phyloP scores from a whole-genome alignment of 2,329 filamentous ascomycete genomes.

The Clonostachys rosea region DNA sequence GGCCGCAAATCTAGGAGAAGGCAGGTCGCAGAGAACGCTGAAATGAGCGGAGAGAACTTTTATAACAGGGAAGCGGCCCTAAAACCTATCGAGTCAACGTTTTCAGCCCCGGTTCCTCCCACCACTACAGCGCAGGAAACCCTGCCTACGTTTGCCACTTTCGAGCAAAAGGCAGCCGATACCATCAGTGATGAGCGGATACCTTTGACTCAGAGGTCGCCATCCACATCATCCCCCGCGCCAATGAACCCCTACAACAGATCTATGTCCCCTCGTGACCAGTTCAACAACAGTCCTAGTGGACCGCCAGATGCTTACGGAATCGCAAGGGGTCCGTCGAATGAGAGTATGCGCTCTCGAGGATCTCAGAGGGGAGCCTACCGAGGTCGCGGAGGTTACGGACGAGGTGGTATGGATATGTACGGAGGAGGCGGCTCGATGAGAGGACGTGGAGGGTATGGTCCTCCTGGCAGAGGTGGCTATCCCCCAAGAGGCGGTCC shows the following conservation, averaged over 20 bases:
- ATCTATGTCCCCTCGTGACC: conserved; percentile 45
- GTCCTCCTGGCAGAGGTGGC: conserved; percentile 31
- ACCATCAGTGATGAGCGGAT: conserved; percentile 64
- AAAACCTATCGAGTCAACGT: conserved; percentile 29
- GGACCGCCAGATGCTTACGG: conserved; percentile 38
- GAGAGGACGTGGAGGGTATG: conserved; percentile 37
- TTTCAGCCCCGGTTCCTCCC: conserved; percentile 24
- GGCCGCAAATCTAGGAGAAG: conserved; percentile 90
- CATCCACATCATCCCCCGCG: conserved; percentile 2
- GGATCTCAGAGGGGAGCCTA: conserved; percentile 1
- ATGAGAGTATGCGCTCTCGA: conserved; percentile 4
- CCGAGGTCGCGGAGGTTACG: conserved; percentile 40
- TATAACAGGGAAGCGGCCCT: conserved; percentile 66
- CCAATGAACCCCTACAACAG: conserved; percentile 7
- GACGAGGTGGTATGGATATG: conserved; percentile 42
- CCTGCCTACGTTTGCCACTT: conserved; percentile 56
- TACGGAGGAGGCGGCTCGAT: conserved; percentile 28
- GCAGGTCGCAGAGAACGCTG: conserved; percentile 87
- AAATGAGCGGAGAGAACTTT: conserved; percentile 94
- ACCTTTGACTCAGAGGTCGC: conserved; percentile 54
- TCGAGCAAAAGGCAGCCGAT: conserved; percentile 61
- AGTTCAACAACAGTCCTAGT: conserved; percentile 57
- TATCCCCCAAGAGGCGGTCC: conserved; percentile 36
- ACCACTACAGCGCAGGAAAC: conserved; percentile 34
- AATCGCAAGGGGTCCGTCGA: conserved; percentile 37